Percentiles rank a stretch among this genome's conserved stretches.
These are phyloP conservation scores for Thielaviopsis musarum DNA, from an alignment of 2,329 filamentous ascomycete species.

Conservation along the genomic window DNA sequence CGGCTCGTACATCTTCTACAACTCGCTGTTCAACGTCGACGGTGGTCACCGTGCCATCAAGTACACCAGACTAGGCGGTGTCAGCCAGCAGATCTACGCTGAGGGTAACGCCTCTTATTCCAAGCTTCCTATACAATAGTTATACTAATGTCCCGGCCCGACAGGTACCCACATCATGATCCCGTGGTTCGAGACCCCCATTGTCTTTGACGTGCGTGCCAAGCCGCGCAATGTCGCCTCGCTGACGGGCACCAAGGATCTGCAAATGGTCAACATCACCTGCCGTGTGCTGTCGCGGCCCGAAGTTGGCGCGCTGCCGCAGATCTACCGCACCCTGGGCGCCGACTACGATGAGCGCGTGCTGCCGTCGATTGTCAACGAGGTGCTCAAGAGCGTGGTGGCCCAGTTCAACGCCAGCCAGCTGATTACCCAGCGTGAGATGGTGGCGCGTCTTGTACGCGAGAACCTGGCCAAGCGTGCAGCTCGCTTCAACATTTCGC, in stretches of 20 bases:
- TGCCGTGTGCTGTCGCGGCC: conserved; percentile 95
- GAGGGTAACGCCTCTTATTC: conserved; percentile 48
- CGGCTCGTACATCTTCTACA: conserved; percentile 35
- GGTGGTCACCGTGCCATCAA: conserved; percentile 99
- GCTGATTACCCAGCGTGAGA: conserved; percentile 97
- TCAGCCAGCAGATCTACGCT: conserved; percentile 86
- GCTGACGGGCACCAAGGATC: conserved; percentile 92
- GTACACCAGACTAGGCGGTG: conserved; percentile 81
- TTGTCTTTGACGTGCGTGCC: conserved; percentile 94
- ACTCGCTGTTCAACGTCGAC: conserved; percentile 67
- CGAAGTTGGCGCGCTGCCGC: conserved; percentile 71
- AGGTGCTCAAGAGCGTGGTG: conserved; percentile 96
- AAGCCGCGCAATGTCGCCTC: conserved; percentile 95
- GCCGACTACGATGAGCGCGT: conserved; percentile 95
- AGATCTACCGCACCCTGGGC: conserved; percentile 93
- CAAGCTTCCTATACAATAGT: not conserved
- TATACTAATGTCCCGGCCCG: conserved; percentile 12
- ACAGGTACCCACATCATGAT: conserved; percentile 85
- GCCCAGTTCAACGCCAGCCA: conserved; percentile 98
- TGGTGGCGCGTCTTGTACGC: conserved; percentile 75
- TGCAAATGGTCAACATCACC: conserved; percentile 99
- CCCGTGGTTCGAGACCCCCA: conserved; percentile 93
- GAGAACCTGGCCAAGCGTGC: conserved; percentile 86
- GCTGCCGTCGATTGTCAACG: conserved; percentile 92
- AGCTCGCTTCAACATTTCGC: conserved; percentile 88